phyloP scores from a whole-genome alignment of 345 rosid genomes.

The Stellera chamaejasme region DNA sequence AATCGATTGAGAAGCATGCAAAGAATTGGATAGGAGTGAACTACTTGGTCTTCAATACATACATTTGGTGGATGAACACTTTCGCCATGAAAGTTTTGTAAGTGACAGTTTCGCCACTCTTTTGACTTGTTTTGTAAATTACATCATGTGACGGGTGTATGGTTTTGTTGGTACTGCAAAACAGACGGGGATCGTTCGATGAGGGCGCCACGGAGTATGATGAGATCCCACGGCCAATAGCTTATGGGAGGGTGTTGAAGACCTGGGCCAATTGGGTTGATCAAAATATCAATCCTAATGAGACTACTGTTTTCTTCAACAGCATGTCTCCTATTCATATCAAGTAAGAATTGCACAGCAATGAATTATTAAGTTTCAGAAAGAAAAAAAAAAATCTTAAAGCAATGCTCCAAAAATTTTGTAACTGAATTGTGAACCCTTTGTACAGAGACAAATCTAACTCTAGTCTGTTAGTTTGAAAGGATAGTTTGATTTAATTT shows the following conservation, averaged over 20 bases:
- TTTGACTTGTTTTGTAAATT: not conserved
- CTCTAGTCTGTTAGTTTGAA: too few relatives aligned
- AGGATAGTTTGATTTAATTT: too few relatives aligned
- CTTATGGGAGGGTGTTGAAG: constrained; percentile 46
- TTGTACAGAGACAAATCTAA: too few relatives aligned
- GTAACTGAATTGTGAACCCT: too few relatives aligned
- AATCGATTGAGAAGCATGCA: constrained; percentile 77
- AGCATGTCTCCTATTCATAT: constrained; percentile 92
- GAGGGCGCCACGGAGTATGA: constrained; percentile 62
- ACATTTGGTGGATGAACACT: constrained; percentile 99
- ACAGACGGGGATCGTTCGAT: constrained; percentile 82
- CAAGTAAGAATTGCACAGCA: constrained; percentile 39
- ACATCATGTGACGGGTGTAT: not conserved
- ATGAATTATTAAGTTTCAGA: too few relatives aligned
- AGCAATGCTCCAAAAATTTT: too few relatives aligned
- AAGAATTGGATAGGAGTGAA: constrained; percentile 79
- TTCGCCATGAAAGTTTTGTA: constrained; percentile 68
- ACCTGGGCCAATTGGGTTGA: constrained; percentile 90
- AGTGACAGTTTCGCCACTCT: constrained; percentile 14
- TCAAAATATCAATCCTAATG: constrained; percentile 48
- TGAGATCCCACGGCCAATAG: constrained; percentile 68
- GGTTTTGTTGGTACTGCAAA: constrained; percentile 5
- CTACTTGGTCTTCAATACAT: constrained; percentile 80
- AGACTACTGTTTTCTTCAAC: constrained; percentile 78
- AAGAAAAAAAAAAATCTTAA: too few relatives aligned